Evolutionary conservation across 139 green algal species (phyloP), one percentile per base, ranked within the genome.

Genomic region (Yamagishiella unicocca): DNA sequence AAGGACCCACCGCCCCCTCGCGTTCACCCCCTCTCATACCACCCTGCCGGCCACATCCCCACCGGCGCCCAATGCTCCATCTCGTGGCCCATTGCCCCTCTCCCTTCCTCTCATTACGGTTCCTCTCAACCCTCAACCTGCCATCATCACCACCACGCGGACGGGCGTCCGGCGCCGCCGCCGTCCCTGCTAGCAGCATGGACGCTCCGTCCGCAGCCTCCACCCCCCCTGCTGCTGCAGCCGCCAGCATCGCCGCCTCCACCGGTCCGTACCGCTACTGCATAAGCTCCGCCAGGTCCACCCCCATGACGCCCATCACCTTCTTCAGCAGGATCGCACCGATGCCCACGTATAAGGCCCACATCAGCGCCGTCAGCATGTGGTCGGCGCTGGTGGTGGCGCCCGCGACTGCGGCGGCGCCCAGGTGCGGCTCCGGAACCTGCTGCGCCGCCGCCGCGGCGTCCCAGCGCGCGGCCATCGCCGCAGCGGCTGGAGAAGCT

Each of bases 321-420:
- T 93, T 95, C 6, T 91, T 74, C 8, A 93, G 21, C 55, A 97
- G 66, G 43, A 97, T 92, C 4, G 88, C 89, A 5, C 75, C 75
- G 55, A 97, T 95, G 35, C 82, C 83, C 31, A 92, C 38, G 25
- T 54, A 75, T 42, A 97, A 83, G 43, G 87, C 79, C 25, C 90
- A 81, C 29, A 93, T 93, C 40, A 96, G 71, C 45, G 92, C 72
- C 0, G 93, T 95, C 5, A 96, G 88, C 42, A 61, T 29, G 46
- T 71, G 53, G 42, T 71, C 71, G 27, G 62, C n/a, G n/a, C n/a
- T 67, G 24, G 10, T 62, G 27, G 37, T 72, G 5, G 12, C 4
- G 24, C 29, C 84, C 0, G 24, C 54, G 54, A 38, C 76, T 4
- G 43, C 54, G 0, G 71, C 37, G 0, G 25, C 61, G 31, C 22